These are phyloP conservation scores for Botrytis byssoidea DNA, from an alignment of 2,329 filamentous ascomycete genomes.

Conservation along the genomic window DNA sequence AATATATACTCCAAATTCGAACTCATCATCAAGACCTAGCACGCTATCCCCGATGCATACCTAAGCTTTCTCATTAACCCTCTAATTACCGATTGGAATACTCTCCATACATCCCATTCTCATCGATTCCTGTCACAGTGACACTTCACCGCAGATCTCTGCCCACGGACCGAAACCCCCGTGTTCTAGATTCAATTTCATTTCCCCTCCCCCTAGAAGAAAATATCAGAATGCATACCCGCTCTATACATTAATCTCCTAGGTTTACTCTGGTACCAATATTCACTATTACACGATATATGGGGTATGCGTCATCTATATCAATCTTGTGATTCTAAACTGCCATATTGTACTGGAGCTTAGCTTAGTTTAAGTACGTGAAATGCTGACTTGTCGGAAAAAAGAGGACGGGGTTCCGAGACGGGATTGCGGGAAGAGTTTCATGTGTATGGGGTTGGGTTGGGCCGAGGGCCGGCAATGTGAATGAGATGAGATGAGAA, in stretches of 20 bases:
- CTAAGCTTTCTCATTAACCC: too few relatives aligned
- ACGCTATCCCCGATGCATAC: background rate
- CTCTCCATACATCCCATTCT: background rate
- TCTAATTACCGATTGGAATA: background rate
- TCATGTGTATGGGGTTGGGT: background rate
- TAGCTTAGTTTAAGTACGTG: background rate
- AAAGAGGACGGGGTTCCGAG: background rate
- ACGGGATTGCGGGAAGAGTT: slow-evolving; percentile 8
- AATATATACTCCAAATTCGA: background rate
- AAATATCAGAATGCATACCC: background rate
- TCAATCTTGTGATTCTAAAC: background rate
- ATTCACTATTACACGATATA: background rate
- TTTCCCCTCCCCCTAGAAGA: background rate
- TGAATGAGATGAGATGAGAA: background rate
- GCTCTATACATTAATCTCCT: background rate
- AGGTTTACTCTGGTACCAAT: background rate
- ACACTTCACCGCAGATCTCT: background rate
- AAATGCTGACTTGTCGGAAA: background rate
- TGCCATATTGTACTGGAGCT: background rate
- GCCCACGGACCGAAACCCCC: background rate
- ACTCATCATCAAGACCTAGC: background rate
- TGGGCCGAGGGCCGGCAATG: background rate
- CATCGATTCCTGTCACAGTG: background rate
- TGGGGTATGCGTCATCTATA: background rate
- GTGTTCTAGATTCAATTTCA: background rate